Evolutionary conservation across 139 green algal species (phyloP).

Genomic region (Tetradesmus obliquus): DNA sequence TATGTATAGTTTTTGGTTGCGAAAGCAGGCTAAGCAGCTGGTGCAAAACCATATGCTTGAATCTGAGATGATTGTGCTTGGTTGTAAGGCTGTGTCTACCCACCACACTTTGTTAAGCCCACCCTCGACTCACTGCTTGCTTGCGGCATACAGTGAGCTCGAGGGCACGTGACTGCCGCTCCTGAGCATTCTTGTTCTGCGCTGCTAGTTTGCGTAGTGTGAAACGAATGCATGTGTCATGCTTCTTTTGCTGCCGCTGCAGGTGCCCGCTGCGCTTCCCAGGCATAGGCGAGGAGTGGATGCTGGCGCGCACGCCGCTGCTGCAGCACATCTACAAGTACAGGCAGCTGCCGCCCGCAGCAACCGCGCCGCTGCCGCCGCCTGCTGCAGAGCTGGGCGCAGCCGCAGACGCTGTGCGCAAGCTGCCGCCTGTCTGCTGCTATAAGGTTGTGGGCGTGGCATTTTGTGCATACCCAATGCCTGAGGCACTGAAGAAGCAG

Average conservation of each 20-base stretch:
- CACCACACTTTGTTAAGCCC: background rate
- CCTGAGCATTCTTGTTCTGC: background rate
- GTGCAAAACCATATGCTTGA: no score
- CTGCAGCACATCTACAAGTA: constrained; percentile 77
- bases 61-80: background rate
- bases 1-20: background rate
- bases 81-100: background rate
- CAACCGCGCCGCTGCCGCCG: constrained; percentile 40
- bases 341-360: constrained; percentile 23
- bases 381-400: constrained; percentile 36
- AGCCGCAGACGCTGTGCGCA: background rate
- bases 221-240: background rate
- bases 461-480: constrained; percentile 55
- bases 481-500: constrained; percentile 8
- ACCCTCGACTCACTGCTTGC: background rate
- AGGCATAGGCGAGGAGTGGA: constrained; percentile 57
- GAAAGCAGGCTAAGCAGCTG: no score
- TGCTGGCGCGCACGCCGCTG: constrained; percentile 72
- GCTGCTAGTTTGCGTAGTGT: no score
- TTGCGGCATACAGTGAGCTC: background rate
- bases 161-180: background rate
- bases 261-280: constrained; percentile 83
- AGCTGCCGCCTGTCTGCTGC: constrained; percentile 49
- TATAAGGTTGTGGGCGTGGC: constrained; percentile 57
- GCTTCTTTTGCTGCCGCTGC: background rate